A percentile compares a stretch with the other conserved stretches of the same genome.
Evolutionary conservation across 768 basidiomycete genomes (phyloP).

Genomic region (Tulasnella sp.): DNA sequence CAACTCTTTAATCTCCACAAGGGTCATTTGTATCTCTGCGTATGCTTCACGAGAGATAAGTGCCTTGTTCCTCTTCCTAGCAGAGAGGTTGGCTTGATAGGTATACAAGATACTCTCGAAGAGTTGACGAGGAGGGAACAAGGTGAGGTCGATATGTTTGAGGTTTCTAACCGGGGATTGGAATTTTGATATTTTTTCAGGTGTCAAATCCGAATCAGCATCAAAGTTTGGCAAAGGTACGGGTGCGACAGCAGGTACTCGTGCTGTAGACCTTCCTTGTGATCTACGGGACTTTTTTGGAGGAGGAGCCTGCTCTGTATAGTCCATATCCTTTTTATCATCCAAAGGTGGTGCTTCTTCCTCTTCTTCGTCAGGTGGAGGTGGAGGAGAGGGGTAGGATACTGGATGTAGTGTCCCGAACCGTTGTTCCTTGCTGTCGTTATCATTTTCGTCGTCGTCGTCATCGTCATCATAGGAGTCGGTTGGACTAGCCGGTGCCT

Average conservation of each 20-base stretch:
- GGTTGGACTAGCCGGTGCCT: background rate
- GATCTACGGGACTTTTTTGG: background rate
- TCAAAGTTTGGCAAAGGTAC: constrained; percentile 5
- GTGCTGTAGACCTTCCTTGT: background rate
- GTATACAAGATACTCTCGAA: constrained; percentile 13
- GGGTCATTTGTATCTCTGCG: constrained; percentile 12
- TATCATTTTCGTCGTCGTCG: constrained; percentile 9
- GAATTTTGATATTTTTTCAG: constrained; percentile 3
- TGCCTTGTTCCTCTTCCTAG: constrained; percentile 12
- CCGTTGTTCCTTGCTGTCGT: background rate
- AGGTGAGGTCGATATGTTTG: constrained; percentile 8
- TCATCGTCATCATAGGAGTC: constrained; percentile 8
- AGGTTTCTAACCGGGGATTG: constrained; percentile 7
- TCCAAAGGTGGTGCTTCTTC: background rate
- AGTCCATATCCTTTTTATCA: background rate
- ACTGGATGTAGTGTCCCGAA: constrained; percentile 14
- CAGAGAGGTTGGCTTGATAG: constrained; percentile 12
- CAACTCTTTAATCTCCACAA: constrained; percentile 7
- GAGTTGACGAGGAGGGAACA: constrained; percentile 8
- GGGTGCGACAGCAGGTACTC: background rate
- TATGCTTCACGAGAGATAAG: constrained; percentile 11
- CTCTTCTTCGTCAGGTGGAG: constrained; percentile 1
- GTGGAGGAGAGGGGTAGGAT: background rate
- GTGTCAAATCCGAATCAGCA: background rate
- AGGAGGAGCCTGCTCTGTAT: background rate